Percentiles rank a stretch among this genome's conserved stretches.
Evolutionary conservation across 2,329 filamentous ascomycete genomes (phyloP).

Genomic region (Arthrobotrys musiformis): DNA sequence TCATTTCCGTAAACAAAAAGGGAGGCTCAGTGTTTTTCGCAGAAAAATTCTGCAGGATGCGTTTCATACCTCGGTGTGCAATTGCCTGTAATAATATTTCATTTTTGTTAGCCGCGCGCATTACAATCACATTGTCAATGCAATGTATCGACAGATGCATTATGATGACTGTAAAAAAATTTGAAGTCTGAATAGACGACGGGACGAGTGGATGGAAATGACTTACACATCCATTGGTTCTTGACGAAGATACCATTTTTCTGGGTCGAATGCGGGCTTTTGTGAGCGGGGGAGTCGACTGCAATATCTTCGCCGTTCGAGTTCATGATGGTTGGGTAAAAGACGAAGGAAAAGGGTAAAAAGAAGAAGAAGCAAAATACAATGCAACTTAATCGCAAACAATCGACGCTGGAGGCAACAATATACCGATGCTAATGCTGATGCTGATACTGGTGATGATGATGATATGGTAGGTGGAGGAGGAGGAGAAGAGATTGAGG

Average conservation of each 20-base stretch:
- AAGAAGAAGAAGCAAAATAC: neutral
- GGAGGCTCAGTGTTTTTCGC: conserved; percentile 11
- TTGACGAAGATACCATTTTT: conserved; percentile 50
- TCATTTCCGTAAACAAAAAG: neutral
- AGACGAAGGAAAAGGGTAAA: neutral
- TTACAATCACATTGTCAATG: neutral
- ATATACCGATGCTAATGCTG: neutral
- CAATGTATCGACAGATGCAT: too few species aligned
- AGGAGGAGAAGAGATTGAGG: neutral
- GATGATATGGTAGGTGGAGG: neutral
- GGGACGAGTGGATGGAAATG: neutral
- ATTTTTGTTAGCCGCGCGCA: conserved; percentile 21
- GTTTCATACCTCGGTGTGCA: conserved; percentile 45
- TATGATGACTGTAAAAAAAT: too few species aligned
- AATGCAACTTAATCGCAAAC: too few species aligned
- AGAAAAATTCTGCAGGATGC: neutral
- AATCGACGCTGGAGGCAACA: too few species aligned
- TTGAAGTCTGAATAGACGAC: neutral
- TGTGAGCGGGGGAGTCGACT: conserved; percentile 10
- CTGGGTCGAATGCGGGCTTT: neutral
- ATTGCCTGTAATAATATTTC: conserved; percentile 23
- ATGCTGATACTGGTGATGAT: neutral
- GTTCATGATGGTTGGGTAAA: neutral
- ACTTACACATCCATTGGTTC: conserved; percentile 54
- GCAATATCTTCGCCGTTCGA: neutral